phyloP scores from a whole-genome alignment of 1,284 basidiomycete species.

The Rhodotorula sp. region DNA sequence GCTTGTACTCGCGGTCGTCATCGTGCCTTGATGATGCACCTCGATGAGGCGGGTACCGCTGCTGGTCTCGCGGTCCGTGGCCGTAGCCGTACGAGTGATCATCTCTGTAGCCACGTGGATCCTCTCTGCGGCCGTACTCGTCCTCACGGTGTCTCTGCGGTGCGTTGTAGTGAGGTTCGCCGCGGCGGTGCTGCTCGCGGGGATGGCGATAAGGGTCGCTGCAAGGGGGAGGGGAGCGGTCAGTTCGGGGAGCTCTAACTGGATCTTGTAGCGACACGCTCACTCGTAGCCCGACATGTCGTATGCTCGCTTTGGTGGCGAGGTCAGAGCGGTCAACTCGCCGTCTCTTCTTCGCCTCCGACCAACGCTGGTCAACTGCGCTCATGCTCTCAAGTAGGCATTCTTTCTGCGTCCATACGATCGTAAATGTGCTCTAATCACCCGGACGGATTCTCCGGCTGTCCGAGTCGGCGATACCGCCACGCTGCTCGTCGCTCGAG shows the following conservation, averaged over 20 bases:
- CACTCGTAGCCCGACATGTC: constrained; percentile 22
- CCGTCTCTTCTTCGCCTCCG: no score
- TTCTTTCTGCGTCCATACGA: no score
- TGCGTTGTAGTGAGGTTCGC: not conserved
- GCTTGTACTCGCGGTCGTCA: constrained; percentile 21
- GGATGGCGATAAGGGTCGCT: constrained; percentile 17
- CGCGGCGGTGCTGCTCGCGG: not conserved
- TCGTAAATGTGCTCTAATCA: no score
- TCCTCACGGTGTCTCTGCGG: not conserved
- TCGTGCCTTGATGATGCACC: constrained; percentile 8
- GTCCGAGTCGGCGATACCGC: no score
- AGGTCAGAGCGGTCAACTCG: not conserved
- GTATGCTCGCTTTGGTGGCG: no score
- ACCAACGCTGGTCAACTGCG: no score
- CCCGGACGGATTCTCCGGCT: no score
- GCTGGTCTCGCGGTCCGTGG: no score
- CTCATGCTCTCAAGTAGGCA: no score
- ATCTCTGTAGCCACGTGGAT: not conserved
- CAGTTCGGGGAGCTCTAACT: not conserved
- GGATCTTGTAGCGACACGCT: not conserved
- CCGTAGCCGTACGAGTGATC: not conserved
- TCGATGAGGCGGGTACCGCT: not conserved
- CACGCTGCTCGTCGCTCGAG: no score
- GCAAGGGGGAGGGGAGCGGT: not conserved
- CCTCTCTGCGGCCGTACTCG: not conserved